Conservation (phyloP, 371 early-diverging fungal species). For the Dinochytrium kinnereticum region DNA sequence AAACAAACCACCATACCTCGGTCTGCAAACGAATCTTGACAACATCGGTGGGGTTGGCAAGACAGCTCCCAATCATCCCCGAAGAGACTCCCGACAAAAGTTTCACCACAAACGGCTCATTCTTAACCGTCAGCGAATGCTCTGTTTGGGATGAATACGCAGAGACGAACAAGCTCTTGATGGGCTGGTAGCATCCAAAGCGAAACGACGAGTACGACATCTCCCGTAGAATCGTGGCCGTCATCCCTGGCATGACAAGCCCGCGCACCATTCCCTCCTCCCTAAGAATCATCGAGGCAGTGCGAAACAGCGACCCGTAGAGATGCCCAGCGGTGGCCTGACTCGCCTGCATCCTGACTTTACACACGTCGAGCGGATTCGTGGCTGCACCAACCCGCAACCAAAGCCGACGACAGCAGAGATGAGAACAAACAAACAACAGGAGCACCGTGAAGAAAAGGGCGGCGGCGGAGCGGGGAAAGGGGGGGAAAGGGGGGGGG, state of each 20-base stretch:
- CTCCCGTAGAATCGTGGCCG: conserved; percentile 54
- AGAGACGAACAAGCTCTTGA: conserved; percentile 43
- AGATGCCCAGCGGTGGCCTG: not conserved
- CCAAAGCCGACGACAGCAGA: not conserved
- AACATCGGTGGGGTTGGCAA: conserved; percentile 44
- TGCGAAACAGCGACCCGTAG: not conserved
- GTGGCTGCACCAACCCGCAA: conserved; percentile 9
- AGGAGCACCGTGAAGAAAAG: too few species aligned
- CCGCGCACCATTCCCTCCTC: conserved; percentile 14
- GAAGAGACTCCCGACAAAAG: conserved; percentile 49
- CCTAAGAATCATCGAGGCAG: not conserved
- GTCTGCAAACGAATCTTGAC: conserved; percentile 54
- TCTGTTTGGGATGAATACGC: conserved; percentile 8
- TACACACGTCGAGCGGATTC: conserved; percentile 26
- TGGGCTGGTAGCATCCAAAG: conserved; percentile 56
- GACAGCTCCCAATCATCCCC: conserved; percentile 47
- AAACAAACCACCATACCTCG: conserved; percentile 21
- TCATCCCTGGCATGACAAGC: conserved; percentile 47
- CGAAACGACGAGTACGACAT: conserved; percentile 56
- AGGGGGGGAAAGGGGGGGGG: too few species aligned
- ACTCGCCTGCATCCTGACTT: conserved; percentile 20
- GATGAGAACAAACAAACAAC: too few species aligned
- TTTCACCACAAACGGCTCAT: conserved; percentile 41
- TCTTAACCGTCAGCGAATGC: not conserved
- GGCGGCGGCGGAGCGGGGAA: too few species aligned